phyloP scores from a whole-genome alignment of 2,329 filamentous ascomycete species.

The Harringtonia lauricola region DNA sequence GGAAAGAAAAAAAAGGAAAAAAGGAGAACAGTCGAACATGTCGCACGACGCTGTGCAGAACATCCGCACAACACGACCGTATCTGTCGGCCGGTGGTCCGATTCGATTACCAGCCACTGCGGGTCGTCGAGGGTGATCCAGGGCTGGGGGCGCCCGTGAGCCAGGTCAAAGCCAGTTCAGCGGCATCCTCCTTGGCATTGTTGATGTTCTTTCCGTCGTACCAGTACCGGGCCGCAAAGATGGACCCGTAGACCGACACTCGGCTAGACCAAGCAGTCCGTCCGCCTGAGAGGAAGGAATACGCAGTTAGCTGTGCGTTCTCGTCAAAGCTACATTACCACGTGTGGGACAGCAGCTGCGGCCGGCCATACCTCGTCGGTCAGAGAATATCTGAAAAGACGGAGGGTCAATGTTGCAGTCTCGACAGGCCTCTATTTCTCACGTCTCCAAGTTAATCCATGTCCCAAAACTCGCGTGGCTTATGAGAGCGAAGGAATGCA shows the following conservation, averaged over 20 bases:
- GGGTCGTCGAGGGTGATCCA: slow-evolving; percentile 28
- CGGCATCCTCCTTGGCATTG: slow-evolving; percentile 86
- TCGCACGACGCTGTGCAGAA: too few relatives aligned
- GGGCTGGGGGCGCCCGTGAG: slow-evolving; percentile 30
- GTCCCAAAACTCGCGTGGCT: too few relatives aligned
- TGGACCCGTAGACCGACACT: slow-evolving; percentile 58
- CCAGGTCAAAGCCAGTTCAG: slow-evolving; percentile 62
- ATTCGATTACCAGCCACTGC: slow-evolving; percentile 5
- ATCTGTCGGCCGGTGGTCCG: neutral
- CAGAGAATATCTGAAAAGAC: slow-evolving; percentile 21
- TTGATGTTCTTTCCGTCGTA: slow-evolving; percentile 82
- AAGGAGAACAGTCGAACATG: neutral
- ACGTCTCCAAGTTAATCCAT: neutral
- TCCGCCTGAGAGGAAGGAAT: slow-evolving; percentile 45
- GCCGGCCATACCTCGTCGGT: slow-evolving; percentile 21
- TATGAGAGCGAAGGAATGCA: neutral
- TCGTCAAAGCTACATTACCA: neutral
- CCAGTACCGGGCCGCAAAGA: slow-evolving; percentile 70
- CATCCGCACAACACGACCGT: too few relatives aligned
- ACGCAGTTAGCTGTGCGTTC: neutral
- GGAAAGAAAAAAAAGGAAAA: slow-evolving; percentile 1
- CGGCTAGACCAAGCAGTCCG: slow-evolving; percentile 84
- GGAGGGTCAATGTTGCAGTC: slow-evolving; percentile 18
- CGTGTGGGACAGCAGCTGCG: neutral
- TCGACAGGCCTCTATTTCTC: slow-evolving; percentile 18